phyloP scores from a whole-genome alignment of 2,329 filamentous ascomycete genomes.

The Didymella pinodella region DNA sequence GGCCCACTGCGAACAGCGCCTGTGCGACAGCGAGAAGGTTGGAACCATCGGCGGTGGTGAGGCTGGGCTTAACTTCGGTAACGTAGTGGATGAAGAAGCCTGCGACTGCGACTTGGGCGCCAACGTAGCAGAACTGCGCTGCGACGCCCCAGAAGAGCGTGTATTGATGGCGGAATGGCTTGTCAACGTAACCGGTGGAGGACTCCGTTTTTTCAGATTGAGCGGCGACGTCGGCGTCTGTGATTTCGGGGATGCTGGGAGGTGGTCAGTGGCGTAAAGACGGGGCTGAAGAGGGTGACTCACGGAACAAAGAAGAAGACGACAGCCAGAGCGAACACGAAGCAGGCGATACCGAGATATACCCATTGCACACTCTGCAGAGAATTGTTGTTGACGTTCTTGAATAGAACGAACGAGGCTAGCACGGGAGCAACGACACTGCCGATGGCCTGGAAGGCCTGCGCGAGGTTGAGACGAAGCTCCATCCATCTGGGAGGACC shows the following conservation, averaged over 20 bases:
- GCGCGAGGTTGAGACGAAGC: conserved; percentile 65
- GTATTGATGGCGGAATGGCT: conserved; percentile 55
- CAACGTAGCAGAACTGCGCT: conserved; percentile 66
- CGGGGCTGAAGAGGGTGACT: background rate
- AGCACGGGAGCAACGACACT: conserved; percentile 65
- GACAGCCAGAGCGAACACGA: conserved; percentile 65
- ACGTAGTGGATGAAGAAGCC: conserved; percentile 57
- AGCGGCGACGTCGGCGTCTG: conserved; percentile 64
- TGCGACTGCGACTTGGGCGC: conserved; percentile 64
- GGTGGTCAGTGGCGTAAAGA: background rate
- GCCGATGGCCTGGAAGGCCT: conserved; percentile 67
- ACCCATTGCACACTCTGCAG: conserved; percentile 55
- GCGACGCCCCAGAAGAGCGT: conserved; percentile 62
- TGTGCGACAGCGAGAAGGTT: conserved; percentile 61
- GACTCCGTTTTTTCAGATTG: conserved; percentile 52
- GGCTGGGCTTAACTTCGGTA: conserved; percentile 44
- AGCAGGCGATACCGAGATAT: conserved; percentile 67
- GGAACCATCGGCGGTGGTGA: conserved; percentile 34
- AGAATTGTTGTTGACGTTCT: conserved; percentile 54
- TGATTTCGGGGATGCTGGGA: conserved; percentile 62
- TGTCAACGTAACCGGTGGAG: conserved; percentile 53
- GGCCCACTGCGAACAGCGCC: conserved; percentile 63
- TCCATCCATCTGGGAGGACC: conserved; percentile 67
- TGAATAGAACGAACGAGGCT: conserved; percentile 66
- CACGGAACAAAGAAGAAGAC: conserved; percentile 65